A percentile compares a stretch with the other conserved stretches of the same genome.
These are phyloP conservation scores for Choiromyces venosus DNA, from an alignment of 495 filamentous ascomycete genomes.

Conservation along the genomic window DNA sequence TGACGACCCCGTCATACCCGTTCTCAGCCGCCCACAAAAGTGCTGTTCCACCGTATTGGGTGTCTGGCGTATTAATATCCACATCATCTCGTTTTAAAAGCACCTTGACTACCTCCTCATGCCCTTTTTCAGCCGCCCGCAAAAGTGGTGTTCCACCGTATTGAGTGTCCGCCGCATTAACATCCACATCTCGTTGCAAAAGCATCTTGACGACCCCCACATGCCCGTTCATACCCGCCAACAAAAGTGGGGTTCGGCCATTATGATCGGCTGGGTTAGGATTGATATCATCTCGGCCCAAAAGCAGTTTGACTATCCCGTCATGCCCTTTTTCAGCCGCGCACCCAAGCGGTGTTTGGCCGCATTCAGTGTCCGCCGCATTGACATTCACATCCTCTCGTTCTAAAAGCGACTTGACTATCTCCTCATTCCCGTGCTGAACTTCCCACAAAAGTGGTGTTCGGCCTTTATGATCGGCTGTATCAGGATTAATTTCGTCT, in stretches of 20 bases:
- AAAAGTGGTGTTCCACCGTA: constrained; percentile 27
- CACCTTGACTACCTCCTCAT: constrained; percentile 33
- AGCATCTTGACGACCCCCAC: constrained; percentile 9
- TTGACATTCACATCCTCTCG: constrained; percentile 15
- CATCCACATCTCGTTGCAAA: constrained; percentile 17
- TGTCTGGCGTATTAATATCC: too few species aligned
- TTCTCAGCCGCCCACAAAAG: too few species aligned
- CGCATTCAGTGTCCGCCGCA: constrained; percentile 14
- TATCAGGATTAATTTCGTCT: constrained; percentile 15
- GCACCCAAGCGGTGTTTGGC: constrained; percentile 22
- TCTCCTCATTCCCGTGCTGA: constrained; percentile 23
- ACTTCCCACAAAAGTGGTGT: constrained; percentile 28
- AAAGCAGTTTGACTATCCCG: constrained; percentile 30
- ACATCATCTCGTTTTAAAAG: too few species aligned
- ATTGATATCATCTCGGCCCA: constrained; percentile 20
- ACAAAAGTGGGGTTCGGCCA: constrained; percentile 18
- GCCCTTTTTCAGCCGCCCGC: constrained; percentile 23
- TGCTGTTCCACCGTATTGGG: too few species aligned
- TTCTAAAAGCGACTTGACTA: constrained; percentile 29
- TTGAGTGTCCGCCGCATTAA: constrained; percentile 21
- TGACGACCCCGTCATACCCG: too few species aligned
- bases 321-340: constrained; percentile 29
- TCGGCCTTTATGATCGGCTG: constrained; percentile 15
- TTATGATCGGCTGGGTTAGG: constrained; percentile 21
- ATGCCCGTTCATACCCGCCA: constrained; percentile 25